phyloP scores from a whole-genome alignment of 202 grass and related monocot genomes.

The Cymbopogon flexuosus region DNA sequence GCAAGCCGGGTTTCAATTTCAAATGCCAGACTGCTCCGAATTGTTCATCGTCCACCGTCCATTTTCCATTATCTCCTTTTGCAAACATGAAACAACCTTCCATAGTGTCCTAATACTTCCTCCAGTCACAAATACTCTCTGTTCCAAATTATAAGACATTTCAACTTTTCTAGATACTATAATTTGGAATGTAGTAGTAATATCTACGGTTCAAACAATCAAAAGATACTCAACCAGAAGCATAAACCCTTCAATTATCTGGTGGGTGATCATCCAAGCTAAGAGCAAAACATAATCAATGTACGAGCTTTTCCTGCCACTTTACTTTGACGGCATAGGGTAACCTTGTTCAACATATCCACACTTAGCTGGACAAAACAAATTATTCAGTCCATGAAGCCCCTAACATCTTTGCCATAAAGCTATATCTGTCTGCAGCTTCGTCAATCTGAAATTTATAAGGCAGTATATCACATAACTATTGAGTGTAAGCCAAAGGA shows the following conservation, averaged over 20 bases:
- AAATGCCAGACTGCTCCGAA: background rate
- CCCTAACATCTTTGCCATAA: constrained; percentile 83
- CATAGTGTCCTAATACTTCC: background rate
- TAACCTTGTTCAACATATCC: background rate
- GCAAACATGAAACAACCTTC: too few relatives aligned
- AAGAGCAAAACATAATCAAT: background rate
- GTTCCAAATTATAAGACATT: background rate
- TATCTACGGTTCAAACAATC: background rate
- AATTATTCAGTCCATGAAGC: constrained; percentile 51
- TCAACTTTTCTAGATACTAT: background rate
- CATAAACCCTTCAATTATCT: background rate
- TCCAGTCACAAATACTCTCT: background rate
- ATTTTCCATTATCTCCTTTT: background rate
- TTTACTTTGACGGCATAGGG: background rate
- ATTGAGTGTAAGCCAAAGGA: too few relatives aligned
- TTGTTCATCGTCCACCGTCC: background rate
- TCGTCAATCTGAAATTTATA: constrained; percentile 64
- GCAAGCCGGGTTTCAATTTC: background rate
- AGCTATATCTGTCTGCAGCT: constrained; percentile 74
- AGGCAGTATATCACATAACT: too few relatives aligned
- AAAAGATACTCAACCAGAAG: background rate
- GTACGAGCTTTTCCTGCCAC: background rate
- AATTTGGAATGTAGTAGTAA: background rate
- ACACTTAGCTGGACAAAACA: background rate
- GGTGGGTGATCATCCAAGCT: background rate